Evolutionary conservation across 73 alveolate genomes (phyloP), one percentile per base, ranked within the genome.

Genomic region (Vitrella brassicaformis): DNA sequence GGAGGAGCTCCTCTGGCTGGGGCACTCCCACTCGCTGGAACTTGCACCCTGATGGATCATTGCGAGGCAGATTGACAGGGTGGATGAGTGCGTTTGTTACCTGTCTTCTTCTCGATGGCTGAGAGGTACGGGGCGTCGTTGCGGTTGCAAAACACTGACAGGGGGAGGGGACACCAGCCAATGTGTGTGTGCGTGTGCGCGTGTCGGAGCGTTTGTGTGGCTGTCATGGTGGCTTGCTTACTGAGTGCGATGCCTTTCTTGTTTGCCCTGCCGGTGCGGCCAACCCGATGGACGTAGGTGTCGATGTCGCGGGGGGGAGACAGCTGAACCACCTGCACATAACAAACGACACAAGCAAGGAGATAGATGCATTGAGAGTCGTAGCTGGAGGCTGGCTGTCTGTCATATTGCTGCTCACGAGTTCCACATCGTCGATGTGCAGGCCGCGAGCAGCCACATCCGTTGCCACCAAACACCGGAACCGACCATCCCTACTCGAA

Each of bases 391-490:
- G n/a, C n/a, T n/a, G n/a, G n/a, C n/a, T n/a, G n/a, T n/a, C n/a
- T n/a, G n/a, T n/a, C n/a, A n/a, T n/a, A n/a, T n/a, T n/a, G n/a
- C n/a, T n/a, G n/a, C n/a, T 92, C 71, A 92, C 95, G 66, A 92
- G 81, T 70, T 92, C 98, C 7, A 92, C 98, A 26, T 92, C 88
- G 22, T 95, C 96, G 69, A 92, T 89, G 85, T 92, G 96, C 46
- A 92, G 88, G 18, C 98, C 98, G 31, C 98, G 77, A 0, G 96
- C 81, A 19, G 98, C 98, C 25, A 92, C 98, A 87, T 92, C 98
- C 25, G 98, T 92, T 0, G 98, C 98, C 22, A 92, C 98, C 71
- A 92, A 90, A 32, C 90, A 90, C 66, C 82, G 85, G 71, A 89
- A 90, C 81, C 90, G 89, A 19, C 95, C 94, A 66, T 87, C 94